Base-by-base conservation (phyloP, 192 early-diverging fungal genomes). In the Mortierella antarctica region DNA sequence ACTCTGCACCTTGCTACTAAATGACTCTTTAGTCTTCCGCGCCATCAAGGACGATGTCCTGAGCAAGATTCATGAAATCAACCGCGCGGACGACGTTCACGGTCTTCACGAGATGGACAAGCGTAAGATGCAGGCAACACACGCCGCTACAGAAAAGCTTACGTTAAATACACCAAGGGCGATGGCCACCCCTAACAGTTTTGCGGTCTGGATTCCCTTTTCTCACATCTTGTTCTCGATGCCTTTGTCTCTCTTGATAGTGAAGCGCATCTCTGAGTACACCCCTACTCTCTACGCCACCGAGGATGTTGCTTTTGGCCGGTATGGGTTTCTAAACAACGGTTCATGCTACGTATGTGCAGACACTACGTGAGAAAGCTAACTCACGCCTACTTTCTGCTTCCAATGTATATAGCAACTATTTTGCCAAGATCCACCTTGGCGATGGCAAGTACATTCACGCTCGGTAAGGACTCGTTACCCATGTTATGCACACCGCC, bases 361-460 rank as follows among this genome's bases (percentile, higher is more conserved):
- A 31, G 15, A 50, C 48, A 52, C 15, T 7, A 10, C 60, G 12
- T 9, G 44, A 39, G 4, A 61, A 45, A 42, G 13, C 41, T 12
- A 41, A 21, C 51, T 49, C 13, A 7, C 20, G 58, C 41, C 57
- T 48, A 40, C 10, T 67, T 21, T 52, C 20, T 47, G 20, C 11
- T 17, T 57, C n/a, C 5, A 42, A 23, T 3, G 6, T 54, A 12
- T 41, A 50, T 79, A 71, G 53, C 57, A 85, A 83, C 71, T 88
- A 88, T 80, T 88, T 85, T 51, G 89, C 75, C 67, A 90, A 90
- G 70, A 80, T 90, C 49, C 68, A 87, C 42, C 66, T 90, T 41
- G 89, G 84, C 13, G 83, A 86, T 23, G 79, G 62, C 18, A 84
- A 87, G 65, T 90, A 70, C 58, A 69, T 90, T 54, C 89, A 88